phyloP scores from a whole-genome alignment of 352 stramenopile species.

The Globisporangium alternatum region DNA sequence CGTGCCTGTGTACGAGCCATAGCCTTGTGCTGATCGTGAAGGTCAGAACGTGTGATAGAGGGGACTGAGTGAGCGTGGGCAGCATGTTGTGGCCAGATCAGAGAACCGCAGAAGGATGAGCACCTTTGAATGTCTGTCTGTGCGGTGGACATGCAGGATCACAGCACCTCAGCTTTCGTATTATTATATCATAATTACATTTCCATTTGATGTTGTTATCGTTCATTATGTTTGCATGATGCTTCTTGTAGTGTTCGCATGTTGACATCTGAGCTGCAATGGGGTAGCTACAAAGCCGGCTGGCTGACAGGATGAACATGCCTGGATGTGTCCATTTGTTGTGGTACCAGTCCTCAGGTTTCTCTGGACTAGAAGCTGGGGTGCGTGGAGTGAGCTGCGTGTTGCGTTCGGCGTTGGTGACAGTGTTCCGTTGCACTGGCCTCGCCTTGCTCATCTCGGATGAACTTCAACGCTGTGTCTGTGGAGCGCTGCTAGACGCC shows the following conservation, averaged over 20 bases:
- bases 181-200: conserved; percentile 20
- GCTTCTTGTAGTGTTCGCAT: neutral
- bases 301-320: neutral
- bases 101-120: neutral
- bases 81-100: neutral
- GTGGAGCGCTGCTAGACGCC: neutral
- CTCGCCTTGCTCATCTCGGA: neutral
- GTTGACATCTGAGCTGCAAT: neutral
- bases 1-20: too few relatives aligned
- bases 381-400: neutral
- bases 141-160: neutral
- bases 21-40: neutral
- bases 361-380: neutral
- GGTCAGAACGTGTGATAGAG: conserved; percentile 5
- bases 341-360: neutral
- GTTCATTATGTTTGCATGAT: neutral
- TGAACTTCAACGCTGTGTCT: neutral
- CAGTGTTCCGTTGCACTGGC: conserved; percentile 7
- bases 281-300: neutral
- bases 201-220: conserved; percentile 11
- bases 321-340: neutral
- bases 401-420: conserved; percentile 5
- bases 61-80: neutral
- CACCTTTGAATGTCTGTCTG: neutral
- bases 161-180: conserved; percentile 7